Base-by-base conservation (phyloP, 495 filamentous ascomycete genomes). In the Lophiotrema nucula region DNA sequence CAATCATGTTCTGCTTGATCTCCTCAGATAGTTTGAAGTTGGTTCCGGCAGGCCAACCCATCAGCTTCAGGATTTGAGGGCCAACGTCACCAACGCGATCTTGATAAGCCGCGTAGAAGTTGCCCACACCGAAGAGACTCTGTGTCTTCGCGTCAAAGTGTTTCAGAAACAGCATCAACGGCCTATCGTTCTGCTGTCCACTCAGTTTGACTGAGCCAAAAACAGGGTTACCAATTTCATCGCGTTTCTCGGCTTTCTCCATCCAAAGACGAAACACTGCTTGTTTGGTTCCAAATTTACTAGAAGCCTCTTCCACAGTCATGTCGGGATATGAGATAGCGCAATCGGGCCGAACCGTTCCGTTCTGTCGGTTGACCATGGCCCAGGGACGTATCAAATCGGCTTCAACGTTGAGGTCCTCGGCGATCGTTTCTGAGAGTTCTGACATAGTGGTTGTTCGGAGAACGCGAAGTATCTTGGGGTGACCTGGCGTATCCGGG, bases 361-460 rank as follows among this genome's bases (percentile, higher is more conserved):
- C 96, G 69, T 99, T 99, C 67, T 99, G 93, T 10, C 93, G 88
- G 66, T 96, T 97, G 0, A 99, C 95, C 90, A 99, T 96, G 35
- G 88, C 83, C 95, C 93, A 97, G 41, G 96, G 79, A 25, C 93
- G 83, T 19, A 97, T 71, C 27, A 79, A 78, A 38, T 81, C 80
- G 2, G 83, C 75, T 46, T 87, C 82, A 45, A 83, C 35, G 2
- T 73, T 76, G n/a, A 83, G 74, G 47, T 95, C 86, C 19, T 81
- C 74, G 0, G 87, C 92, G 48, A 96, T 77, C 27, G 73, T 73
- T 35, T 79, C 72, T 10, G 83, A 81, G 57, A 97, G 79, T 2
- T 96, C 88, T 24, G 83, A 70, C 22, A 97, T 79, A 1, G 86
- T 88, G 42, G 85, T 85, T 10, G 84, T 77, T 51, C 85, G 82